These are phyloP conservation scores for Coelastrella sp. DNA, from an alignment of 139 green algal genomes.

Conservation along the genomic window DNA sequence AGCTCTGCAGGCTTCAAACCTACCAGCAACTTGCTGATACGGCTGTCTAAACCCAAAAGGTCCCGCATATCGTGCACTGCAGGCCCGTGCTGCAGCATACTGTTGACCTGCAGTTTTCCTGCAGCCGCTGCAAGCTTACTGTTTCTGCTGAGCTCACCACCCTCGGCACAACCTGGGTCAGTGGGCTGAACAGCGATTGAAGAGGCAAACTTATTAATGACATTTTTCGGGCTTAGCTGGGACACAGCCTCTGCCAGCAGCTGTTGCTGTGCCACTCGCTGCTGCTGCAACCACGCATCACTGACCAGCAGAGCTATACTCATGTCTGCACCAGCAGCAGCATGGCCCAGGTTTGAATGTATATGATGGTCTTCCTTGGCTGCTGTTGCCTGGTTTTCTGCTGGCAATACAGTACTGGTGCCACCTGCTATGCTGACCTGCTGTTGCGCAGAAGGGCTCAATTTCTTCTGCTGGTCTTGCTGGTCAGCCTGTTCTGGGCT, in stretches of 20 bases:
- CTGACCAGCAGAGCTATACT: background rate
- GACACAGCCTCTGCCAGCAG: background rate
- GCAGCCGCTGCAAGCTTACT: background rate
- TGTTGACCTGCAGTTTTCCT: background rate
- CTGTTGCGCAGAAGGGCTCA: too few relatives aligned
- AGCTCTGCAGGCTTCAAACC: slow-evolving; percentile 8
- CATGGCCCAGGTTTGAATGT: background rate
- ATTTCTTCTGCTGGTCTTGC: background rate
- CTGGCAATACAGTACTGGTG: background rate
- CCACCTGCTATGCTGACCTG: too few relatives aligned
- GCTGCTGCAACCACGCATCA: background rate
- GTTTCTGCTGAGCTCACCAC: background rate
- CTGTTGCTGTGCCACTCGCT: slow-evolving; percentile 2
- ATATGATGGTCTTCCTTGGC: background rate
- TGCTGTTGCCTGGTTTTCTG: background rate
- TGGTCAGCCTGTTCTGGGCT: background rate
- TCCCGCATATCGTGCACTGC: background rate
- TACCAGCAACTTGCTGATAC: background rate
- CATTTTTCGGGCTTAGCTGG: background rate
- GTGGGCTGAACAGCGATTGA: too few relatives aligned
- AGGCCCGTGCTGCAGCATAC: too few relatives aligned
- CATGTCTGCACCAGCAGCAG: background rate
- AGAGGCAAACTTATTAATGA: too few relatives aligned
- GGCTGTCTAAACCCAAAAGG: background rate
- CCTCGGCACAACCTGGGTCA: too few relatives aligned